phyloP scores from a whole-genome alignment of 352 stramenopile genomes.

The Globisporangium perplexum region DNA sequence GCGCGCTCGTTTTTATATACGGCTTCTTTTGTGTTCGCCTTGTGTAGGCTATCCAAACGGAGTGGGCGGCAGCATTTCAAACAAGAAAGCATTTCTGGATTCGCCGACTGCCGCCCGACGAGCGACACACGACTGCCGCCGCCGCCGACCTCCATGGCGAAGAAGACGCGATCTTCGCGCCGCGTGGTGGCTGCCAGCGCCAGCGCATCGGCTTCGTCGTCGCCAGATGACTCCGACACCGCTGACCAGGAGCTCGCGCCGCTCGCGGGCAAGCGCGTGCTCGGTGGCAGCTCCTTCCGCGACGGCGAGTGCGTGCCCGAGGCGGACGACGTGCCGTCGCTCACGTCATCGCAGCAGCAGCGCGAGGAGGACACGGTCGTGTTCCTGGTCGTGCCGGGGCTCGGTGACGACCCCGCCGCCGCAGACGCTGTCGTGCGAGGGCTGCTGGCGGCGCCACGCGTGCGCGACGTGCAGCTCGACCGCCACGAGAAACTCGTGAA shows the following conservation, averaged over 20 bases:
- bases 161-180: constrained; percentile 6
- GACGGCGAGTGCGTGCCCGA: constrained; percentile 54
- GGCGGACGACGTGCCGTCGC: constrained; percentile 63
- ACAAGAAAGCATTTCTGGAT: constrained; percentile 11
- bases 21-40: too few relatives aligned
- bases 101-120: not conserved
- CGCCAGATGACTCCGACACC: not conserved
- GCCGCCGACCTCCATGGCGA: too few relatives aligned
- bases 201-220: not conserved
- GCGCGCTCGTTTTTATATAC: too few relatives aligned
- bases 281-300: constrained; percentile 13
- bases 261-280: not conserved
- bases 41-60: too few relatives aligned
- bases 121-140: not conserved
- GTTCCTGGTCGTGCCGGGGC: constrained; percentile 62
- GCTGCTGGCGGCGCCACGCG: constrained; percentile 28
- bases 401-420: constrained; percentile 21
- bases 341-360: constrained; percentile 52
- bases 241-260: constrained; percentile 13
- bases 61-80: too few relatives aligned
- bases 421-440: constrained; percentile 24
- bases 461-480: constrained; percentile 51
- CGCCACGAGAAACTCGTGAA: constrained; percentile 56
- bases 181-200: not conserved
- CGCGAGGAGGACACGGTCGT: constrained; percentile 55